Percentiles rank a stretch among this genome's conserved stretches.
Evolutionary conservation across 805 yeast genomes (phyloP).

Genomic region (Metschnikowia cerradonensis): DNA sequence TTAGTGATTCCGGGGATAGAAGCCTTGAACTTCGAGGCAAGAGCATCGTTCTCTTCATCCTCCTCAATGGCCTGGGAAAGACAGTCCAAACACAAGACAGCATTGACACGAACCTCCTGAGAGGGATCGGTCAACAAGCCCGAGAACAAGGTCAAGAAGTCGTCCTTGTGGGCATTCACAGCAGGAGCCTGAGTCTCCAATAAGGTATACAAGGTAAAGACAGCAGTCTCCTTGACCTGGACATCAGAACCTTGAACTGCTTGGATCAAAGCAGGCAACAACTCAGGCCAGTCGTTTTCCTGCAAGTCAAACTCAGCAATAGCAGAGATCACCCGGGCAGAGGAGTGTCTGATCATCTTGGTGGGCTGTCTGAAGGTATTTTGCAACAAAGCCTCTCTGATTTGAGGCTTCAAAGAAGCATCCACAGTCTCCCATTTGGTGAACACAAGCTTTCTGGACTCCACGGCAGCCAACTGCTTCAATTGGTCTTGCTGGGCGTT

Average conservation of each 20-base stretch:
- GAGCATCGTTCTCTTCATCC: conserved; percentile 40
- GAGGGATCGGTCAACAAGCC: conserved; percentile 65
- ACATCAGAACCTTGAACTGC: conserved; percentile 47
- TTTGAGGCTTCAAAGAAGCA: conserved; percentile 49
- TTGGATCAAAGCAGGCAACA: conserved; percentile 65
- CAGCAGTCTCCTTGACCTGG: conserved; percentile 75
- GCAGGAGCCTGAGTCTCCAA: conserved; percentile 66
- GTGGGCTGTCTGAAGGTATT: conserved; percentile 65
- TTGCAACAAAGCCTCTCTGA: conserved; percentile 65
- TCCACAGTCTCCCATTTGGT: conserved; percentile 63
- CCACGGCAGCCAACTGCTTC: conserved; percentile 94
- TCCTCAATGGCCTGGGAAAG: conserved; percentile 68
- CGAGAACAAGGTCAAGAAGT: conserved; percentile 68
- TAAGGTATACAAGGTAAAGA: conserved; percentile 71
- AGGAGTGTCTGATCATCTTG: conserved; percentile 74
- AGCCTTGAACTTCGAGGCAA: conserved; percentile 53
- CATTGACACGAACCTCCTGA: conserved; percentile 71
- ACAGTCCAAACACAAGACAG: conserved; percentile 74
- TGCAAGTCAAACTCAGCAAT: conserved; percentile 75
- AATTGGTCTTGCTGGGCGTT: conserved; percentile 63
- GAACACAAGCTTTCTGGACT: conserved; percentile 78
- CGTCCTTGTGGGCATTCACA: conserved; percentile 54
- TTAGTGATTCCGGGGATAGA: conserved; percentile 77
- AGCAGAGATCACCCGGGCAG: conserved; percentile 84
- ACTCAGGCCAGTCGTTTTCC: conserved; percentile 64